Base-by-base conservation (phyloP, 306 rosid species). In the Fragaria iinumae region DNA sequence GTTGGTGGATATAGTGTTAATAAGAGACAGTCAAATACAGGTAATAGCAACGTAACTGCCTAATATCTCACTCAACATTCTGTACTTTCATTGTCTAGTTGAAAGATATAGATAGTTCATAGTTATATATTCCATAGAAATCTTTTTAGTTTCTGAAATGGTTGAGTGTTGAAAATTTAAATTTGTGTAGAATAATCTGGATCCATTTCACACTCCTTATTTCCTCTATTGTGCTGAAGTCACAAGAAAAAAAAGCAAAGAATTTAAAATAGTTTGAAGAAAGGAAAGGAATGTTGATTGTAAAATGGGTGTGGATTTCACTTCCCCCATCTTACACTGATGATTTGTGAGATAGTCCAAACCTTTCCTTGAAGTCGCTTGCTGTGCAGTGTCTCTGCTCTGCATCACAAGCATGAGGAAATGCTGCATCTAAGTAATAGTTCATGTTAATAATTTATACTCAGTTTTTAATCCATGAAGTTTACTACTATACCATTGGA, bases 1-100 rank as follows among this genome's bases (percentile, higher is more conserved):
- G 90, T 95, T 86, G 99, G 99, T 79, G 96, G 96, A 76, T 93
- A 92, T 86, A 91, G 91, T 83, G 93, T 86, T 87, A 90, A 89
- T 89, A 92, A 89, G 93, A 88, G 99, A 85, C 97, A 92, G 92
- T 80, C 97, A 78, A 90, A 89, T 86, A 90, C 97, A 90, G 99
- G 99, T 95, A 86, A 90, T 90, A 64, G 75, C 80, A 73, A 66
- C 53, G 55, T 11, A 70, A 72, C 14, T 66, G 48, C n/a, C 74
- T 86, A 45, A 68, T 77, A 67, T 71, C 44, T 62, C 82, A 69
- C 55, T 52, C 78, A 63, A 17, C 66, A 77, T 69, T 43, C n/a
- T 25, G 12, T 12, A 11, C 25, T 34, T 34, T 48, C 16, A 20
- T 52, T 52, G 59, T 39, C 56, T 72, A 55, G 47, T 74, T 69